A percentile compares a stretch with the other conserved stretches of the same genome.
phyloP scores from a whole-genome alignment of 352 stramenopile genomes.

The Phytophthora colocasiae region DNA sequence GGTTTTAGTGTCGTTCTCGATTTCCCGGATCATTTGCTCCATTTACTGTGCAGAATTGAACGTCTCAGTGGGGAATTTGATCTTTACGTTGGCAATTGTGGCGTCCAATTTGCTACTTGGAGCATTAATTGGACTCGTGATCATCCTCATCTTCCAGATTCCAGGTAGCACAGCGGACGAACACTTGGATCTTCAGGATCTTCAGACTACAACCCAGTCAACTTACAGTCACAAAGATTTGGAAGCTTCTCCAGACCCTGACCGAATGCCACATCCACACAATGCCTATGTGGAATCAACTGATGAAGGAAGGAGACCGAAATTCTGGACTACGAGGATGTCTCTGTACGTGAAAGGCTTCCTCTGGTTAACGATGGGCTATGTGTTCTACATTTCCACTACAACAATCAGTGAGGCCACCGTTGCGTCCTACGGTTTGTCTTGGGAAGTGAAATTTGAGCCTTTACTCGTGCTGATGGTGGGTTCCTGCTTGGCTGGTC shows the following conservation, averaged over 20 bases:
- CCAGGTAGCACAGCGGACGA: constrained; percentile 49
- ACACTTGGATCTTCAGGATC: constrained; percentile 41
- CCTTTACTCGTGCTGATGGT: constrained; percentile 74
- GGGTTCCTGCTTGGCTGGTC: constrained; percentile 66
- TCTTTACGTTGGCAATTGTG: constrained; percentile 67
- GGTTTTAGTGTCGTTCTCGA: constrained; percentile 73
- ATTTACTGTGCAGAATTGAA: constrained; percentile 67
- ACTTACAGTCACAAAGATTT: constrained; percentile 32
- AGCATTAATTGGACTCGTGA: constrained; percentile 48
- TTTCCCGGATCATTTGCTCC: constrained; percentile 67
- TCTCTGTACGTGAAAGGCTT: constrained; percentile 73
- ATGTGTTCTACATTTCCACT: constrained; percentile 67
- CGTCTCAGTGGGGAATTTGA: constrained; percentile 55
- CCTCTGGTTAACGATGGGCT: constrained; percentile 67
- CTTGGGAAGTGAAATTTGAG: constrained; percentile 80
- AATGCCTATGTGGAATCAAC: constrained; percentile 59
- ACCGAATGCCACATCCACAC: constrained; percentile 54
- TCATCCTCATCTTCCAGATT: constrained; percentile 70
- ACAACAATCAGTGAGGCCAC: constrained; percentile 53
- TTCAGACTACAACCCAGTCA: constrained; percentile 8
- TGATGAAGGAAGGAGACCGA: constrained; percentile 14
- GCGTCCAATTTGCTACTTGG: constrained; percentile 62
- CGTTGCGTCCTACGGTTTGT: constrained; percentile 50
- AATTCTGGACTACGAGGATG: constrained; percentile 34
- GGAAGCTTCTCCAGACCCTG: constrained; percentile 42